Evolutionary conservation across 345 rosid genomes (phyloP).

Genomic region (Pistacia atlantica): DNA sequence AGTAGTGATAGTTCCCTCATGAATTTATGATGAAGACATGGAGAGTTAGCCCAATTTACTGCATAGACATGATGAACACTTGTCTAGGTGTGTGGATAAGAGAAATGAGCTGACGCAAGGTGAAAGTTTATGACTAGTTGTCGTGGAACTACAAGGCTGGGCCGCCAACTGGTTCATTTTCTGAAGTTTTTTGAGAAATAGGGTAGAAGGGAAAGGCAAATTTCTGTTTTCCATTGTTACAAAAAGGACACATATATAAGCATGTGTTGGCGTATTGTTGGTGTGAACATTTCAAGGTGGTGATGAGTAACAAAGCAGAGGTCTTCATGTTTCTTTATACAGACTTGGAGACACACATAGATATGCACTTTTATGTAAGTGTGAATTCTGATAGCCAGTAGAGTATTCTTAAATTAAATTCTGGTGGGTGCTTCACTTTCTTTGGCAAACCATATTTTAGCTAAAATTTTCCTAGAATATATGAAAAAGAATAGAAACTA

Average conservation of each 20-base stretch:
- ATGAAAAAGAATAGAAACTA: background rate
- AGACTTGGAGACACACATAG: background rate
- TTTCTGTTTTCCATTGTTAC: too few relatives aligned
- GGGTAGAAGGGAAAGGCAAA: background rate
- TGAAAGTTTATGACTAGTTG: too few relatives aligned
- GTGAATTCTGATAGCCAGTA: background rate
- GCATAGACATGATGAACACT: background rate
- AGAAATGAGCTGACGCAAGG: too few relatives aligned
- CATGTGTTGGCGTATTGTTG: background rate
- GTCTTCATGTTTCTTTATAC: background rate
- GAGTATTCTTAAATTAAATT: background rate
- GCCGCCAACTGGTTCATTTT: background rate
- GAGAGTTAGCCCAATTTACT: background rate
- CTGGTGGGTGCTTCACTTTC: background rate
- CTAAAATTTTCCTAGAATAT: background rate
- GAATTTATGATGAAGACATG: background rate
- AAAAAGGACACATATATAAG: too few relatives aligned
- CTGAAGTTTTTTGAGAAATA: background rate
- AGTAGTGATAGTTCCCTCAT: background rate
- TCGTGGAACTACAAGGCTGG: too few relatives aligned
- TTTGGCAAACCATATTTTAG: background rate
- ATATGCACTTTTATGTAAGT: background rate
- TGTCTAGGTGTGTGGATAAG: background rate
- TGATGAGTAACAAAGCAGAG: background rate
- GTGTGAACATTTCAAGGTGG: background rate